Evolutionary conservation across 495 filamentous ascomycete genomes (phyloP), one percentile per base, ranked within the genome.

Genomic region (Haplographium delicatum): DNA sequence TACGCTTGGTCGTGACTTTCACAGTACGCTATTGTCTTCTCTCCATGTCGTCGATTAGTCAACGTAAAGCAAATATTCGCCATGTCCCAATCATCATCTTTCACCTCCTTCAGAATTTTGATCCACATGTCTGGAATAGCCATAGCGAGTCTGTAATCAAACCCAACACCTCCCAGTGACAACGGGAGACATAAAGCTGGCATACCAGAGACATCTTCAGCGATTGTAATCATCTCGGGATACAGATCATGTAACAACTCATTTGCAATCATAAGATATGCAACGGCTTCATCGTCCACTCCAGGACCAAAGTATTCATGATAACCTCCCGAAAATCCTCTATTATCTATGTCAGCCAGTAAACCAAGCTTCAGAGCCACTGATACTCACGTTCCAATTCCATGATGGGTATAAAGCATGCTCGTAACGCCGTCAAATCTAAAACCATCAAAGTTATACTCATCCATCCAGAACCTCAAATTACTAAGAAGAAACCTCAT

Each of bases 1-100:
- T 81, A 96, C 89, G 93, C 94, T 82, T 98, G 93, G 60, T 98
- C 93, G 65, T 98, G 93, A 61, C 85, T 91, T 66, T 98, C 93
- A 44, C 86, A 86, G 67, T 98, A 98, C 11, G 93, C 94, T 58
- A 98, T 97, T 5, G 93, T 97, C 76, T 97, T 97, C 70, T 98
- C 93, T 43, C 91, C 93, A 62, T 97, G 86, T 15, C 93, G 82
- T 27, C 93, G 79, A 69, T 98, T 96, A 31, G 86, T 94, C 22
- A 98, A 74, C 25, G 88, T 95, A 67, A 82, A 89, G 60, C 81
- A 78, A 47, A 98, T 84, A 53, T 76, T 83, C 28, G 80, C 84
- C 60, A 98, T 87, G 60, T 97, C 88, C 93, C 93, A 98, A 7
- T 95, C 86, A 58, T 83, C 79, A 58, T 98, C 93, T 52, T 84